These are phyloP conservation scores for Guyanaporus albipodus DNA, from an alignment of 768 basidiomycete species.

Conservation along the genomic window DNA sequence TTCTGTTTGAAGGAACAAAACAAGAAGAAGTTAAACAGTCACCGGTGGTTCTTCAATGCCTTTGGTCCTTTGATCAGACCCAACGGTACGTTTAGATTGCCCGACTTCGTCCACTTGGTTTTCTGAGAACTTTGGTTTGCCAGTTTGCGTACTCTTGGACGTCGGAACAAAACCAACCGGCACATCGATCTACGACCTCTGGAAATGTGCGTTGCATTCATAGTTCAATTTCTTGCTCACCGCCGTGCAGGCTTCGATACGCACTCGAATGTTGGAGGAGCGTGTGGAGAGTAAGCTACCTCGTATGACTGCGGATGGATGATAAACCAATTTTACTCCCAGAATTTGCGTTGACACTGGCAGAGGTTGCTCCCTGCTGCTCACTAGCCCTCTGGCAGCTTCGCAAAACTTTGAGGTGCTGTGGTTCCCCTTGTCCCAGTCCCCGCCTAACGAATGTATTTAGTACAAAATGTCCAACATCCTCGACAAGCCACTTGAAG, in stretches of 20 bases:
- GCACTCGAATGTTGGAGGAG: conserved; percentile 83
- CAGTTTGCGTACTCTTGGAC: conserved; percentile 87
- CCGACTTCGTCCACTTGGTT: background rate
- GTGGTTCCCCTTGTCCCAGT: background rate
- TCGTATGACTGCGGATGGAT: background rate
- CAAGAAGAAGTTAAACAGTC: conserved; percentile 95
- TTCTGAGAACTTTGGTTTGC: background rate
- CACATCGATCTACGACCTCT: conserved; percentile 93
- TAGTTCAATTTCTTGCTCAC: conserved; percentile 1
- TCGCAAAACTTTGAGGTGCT: conserved; percentile 91
- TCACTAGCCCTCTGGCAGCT: conserved; percentile 77
- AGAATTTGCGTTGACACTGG: conserved; percentile 85
- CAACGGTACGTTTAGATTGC: conserved; percentile 49
- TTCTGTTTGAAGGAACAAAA: conserved; percentile 95
- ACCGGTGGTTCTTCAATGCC: conserved; percentile 98
- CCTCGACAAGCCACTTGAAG: conserved; percentile 92
- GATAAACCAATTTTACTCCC: background rate
- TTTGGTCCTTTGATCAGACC: conserved; percentile 85
- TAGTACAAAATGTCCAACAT: conserved; percentile 96
- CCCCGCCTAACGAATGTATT: background rate
- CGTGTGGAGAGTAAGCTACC: conserved; percentile 80
- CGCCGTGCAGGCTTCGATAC: conserved; percentile 61
- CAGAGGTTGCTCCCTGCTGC: conserved; percentile 62
- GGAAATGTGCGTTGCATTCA: conserved; percentile 64
- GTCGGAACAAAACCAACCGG: conserved; percentile 95